phyloP scores from a whole-genome alignment of 2,329 filamentous ascomycete species.

The Xylariaceae sp. region DNA sequence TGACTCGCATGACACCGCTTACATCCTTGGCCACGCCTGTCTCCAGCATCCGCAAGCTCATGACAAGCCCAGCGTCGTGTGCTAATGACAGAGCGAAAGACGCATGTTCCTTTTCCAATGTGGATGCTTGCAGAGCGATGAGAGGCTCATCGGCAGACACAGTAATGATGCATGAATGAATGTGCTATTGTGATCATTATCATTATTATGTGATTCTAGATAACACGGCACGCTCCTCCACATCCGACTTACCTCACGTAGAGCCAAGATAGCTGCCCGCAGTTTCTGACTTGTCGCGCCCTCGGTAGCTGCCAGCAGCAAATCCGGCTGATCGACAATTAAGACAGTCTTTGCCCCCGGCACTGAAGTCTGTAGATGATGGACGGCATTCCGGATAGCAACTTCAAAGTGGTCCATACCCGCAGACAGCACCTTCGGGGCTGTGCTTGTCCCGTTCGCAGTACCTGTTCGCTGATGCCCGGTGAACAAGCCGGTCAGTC shows the following conservation, averaged over 20 bases:
- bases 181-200: slow-evolving; percentile 40
- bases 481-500: slow-evolving; percentile 57
- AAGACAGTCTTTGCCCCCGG: slow-evolving; percentile 47
- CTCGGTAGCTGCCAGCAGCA: slow-evolving; percentile 54
- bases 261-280: slow-evolving; percentile 51
- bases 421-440: slow-evolving; percentile 18
- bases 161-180: slow-evolving; percentile 63
- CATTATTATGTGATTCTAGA: slow-evolving; percentile 18
- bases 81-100: slow-evolving; percentile 67
- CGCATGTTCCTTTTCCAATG: slow-evolving; percentile 66
- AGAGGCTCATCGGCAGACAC: slow-evolving; percentile 72
- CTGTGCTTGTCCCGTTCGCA: slow-evolving; percentile 4
- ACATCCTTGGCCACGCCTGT: slow-evolving; percentile 89
- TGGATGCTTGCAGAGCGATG: slow-evolving; percentile 55
- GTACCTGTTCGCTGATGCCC: not conserved
- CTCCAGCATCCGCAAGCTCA: slow-evolving; percentile 73
- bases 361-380: slow-evolving; percentile 26
- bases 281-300: slow-evolving; percentile 43
- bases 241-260: slow-evolving; percentile 56
- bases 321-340: slow-evolving; percentile 62
- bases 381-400: slow-evolving; percentile 38
- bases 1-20: slow-evolving; percentile 79
- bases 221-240: slow-evolving; percentile 1
- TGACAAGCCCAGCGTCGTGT: slow-evolving; percentile 69
- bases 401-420: slow-evolving; percentile 35